Conservation (phyloP, 306 rosid genomes). For the Begonia masoniana region DNA sequence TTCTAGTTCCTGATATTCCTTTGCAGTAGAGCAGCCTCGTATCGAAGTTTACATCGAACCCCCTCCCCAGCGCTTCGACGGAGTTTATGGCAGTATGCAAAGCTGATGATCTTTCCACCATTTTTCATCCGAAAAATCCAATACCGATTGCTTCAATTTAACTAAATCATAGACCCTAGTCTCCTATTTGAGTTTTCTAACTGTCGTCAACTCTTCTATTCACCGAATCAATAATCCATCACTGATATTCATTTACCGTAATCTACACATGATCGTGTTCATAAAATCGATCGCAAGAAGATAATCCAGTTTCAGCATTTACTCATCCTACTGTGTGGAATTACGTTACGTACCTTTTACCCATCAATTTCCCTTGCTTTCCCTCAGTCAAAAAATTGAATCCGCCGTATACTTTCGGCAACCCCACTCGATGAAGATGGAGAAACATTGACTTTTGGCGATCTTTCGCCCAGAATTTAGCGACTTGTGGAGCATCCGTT, state of each 20-base stretch:
- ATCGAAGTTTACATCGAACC: conserved; percentile 86
- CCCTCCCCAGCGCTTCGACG: conserved; percentile 83
- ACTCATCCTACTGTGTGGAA: background rate
- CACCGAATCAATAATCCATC: conserved; percentile 6
- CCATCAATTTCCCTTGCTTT: background rate
- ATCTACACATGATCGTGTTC: background rate
- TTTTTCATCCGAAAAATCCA: conserved; percentile 38
- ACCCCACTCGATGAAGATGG: background rate
- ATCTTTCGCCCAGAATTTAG: background rate
- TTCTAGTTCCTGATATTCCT: conserved; percentile 65
- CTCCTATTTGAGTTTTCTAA: too few relatives aligned
- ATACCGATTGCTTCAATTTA: too few relatives aligned
- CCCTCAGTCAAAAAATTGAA: background rate
- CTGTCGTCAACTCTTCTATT: too few relatives aligned
- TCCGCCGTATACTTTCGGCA: background rate
- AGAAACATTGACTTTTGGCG: background rate
- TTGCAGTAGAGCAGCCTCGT: conserved; percentile 85
- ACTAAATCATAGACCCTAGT: too few relatives aligned
- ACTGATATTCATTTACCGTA: conserved; percentile 7
- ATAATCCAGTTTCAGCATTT: background rate
- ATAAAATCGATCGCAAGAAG: background rate
- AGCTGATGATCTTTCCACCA: conserved; percentile 77
- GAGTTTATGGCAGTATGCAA: conserved; percentile 76
- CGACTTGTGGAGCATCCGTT: background rate
- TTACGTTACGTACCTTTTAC: background rate